These are phyloP conservation scores for Aspergillus pseudonomiae DNA, from an alignment of 2,329 filamentous ascomycete species.

Conservation along the genomic window DNA sequence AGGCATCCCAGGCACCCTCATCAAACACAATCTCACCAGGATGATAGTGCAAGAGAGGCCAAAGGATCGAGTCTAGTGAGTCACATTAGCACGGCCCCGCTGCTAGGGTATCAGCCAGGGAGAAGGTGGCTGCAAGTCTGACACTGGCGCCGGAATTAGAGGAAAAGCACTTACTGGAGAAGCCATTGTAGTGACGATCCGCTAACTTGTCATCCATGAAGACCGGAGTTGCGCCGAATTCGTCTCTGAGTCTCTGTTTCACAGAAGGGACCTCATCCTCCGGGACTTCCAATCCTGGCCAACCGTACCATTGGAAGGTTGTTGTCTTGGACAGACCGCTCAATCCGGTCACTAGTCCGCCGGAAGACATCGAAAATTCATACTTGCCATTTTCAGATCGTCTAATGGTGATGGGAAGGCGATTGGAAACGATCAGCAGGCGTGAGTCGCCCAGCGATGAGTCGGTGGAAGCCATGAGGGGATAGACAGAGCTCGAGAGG, in stretches of 20 bases:
- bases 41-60: constrained; percentile 97
- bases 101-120: background rate
- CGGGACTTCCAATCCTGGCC: constrained; percentile 88
- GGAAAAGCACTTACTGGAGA: constrained; percentile 69
- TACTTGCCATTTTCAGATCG: constrained; percentile 84
- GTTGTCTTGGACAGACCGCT: constrained; percentile 86
- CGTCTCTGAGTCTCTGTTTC: constrained; percentile 73
- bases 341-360: constrained; percentile 85
- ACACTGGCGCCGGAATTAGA: background rate
- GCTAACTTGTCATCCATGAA: constrained; percentile 89
- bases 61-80: constrained; percentile 79
- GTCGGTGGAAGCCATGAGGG: constrained; percentile 11
- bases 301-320: constrained; percentile 94
- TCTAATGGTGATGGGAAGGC: constrained; percentile 92
- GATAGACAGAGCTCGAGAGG: constrained; percentile 1
- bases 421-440: constrained; percentile 85
- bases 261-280: constrained; percentile 74
- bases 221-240: constrained; percentile 83
- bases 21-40: constrained; percentile 96
- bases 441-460: constrained; percentile 34
- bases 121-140: background rate
- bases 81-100: constrained; percentile 3
- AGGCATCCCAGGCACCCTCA: constrained; percentile 87
- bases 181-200: constrained; percentile 93
- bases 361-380: constrained; percentile 90